Evolutionary conservation across 2,329 filamentous ascomycete species (phyloP), one percentile per base, ranked within the genome.

Genomic region (Ceratocystis cubensis): DNA sequence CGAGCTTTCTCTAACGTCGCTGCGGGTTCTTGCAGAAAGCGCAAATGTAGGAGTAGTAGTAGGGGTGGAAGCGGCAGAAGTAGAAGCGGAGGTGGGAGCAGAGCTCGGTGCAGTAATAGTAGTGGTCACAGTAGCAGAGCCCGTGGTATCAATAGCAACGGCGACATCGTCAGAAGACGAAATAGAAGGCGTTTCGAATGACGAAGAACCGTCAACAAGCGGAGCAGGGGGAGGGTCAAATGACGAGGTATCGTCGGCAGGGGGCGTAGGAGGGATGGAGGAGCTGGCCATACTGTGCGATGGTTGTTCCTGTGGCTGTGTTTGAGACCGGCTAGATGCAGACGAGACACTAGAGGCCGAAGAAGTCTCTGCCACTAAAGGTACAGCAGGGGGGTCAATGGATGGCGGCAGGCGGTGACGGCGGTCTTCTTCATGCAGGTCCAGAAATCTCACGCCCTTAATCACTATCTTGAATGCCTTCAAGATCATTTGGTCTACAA

Each of bases 401-500:
- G 62, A 25, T 33, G 46, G 64, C 1, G 67, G 67, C 37, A 67
- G 45, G 13, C 64, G 45, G 20, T 66, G 48, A 46, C 66, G 66
- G 13, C 79, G 75, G 71, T 87, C 83, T 17, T 85, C 88, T 46
- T 89, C 87, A 78, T 94, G 86, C 1, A 93, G 82, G 71, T 99
- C 94, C 53, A 96, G 81, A 72, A 99, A 97, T 57, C 88, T 83
- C 30, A 96, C 91, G 15, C 89, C 91, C 71, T 93, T 87, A 61
- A 87, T 93, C n/a, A 96, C 89, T 64, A 97, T 91, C 73, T 89
- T 91, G 78, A 96, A 97, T 0, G 92, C 92, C 75, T 92, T 94
- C 65, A 96, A 78, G 28, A 97, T 88, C 84, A 97, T 91, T 74
- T 96, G 89, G 72, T 97, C 93, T 67, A 96, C 84, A 67, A 93